Base-by-base conservation (phyloP, 129 eudicot genomes). In the Chrysanthemum makinoi region DNA sequence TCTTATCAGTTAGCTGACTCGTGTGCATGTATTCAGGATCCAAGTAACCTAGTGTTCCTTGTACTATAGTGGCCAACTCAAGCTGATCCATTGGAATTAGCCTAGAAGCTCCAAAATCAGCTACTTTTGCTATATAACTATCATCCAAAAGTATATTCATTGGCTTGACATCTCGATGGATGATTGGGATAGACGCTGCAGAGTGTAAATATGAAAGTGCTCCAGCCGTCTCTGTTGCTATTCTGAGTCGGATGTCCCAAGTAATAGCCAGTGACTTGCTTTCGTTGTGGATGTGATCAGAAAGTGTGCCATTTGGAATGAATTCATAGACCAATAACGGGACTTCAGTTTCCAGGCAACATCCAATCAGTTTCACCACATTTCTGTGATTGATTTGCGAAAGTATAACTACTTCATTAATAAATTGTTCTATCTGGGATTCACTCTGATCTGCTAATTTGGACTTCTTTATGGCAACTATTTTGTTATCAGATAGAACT, bases 11-110 rank as follows among this genome's bases (percentile, higher is more conserved):
- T 14, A 83, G 58, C 3, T 80, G 88, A 0, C 58, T 49, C 0
- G 88, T 76, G n/a, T 68, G 83, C 72, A 84, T 4, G 66, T 80
- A 84, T 39, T 84, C 85, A 3, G 85, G 87, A 74, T 80, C 85
- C 10, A 84, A 44, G 56, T 84, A 84, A 12, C 88, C 88, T 3
- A 77, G 49, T 3, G 88, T 84, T 62, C 88, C 88, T 65, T 77
- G 83, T 17, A 80, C 85, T 39, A 80, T 52, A 7, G 83, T 84
- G 2, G 81, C 80, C 44, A 84, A 12, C 35, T 80, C 80, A 10
- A 13, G 55, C 24, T 77, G 76, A 28, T 81, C 81, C 22, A 50
- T 10, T 2, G 89, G 89, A 62, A 84, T 72, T 74, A 84, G 65
- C 49, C 49, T 84, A 1, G 85, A 80, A 26, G 83, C 78, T 69